Conservation (phyloP, 2,329 filamentous ascomycete genomes). For the Penicillium sp. region DNA sequence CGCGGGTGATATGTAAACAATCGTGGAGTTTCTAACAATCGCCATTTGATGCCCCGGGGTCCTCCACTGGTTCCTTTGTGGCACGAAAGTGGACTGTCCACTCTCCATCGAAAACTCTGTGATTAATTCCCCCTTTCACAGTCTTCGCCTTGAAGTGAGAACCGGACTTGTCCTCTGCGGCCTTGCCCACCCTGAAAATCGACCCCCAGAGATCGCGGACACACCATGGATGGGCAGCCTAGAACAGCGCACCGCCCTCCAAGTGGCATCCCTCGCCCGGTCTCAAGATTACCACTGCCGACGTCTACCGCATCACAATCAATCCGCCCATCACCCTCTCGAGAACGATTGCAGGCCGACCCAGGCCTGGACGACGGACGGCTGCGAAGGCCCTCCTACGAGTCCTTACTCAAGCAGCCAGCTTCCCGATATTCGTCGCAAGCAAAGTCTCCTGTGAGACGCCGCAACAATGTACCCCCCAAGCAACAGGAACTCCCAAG, state of each 20-base stretch:
- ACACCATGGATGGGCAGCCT: conserved; percentile 36
- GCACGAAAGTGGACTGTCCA: too few relatives aligned
- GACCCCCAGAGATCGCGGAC: neutral
- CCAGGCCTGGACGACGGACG: conserved; percentile 38
- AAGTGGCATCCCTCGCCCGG: conserved; percentile 49
- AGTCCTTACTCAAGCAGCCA: conserved; percentile 37
- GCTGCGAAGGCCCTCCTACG: conserved; percentile 41
- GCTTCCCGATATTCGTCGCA: conserved; percentile 27
- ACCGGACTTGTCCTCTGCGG: too few relatives aligned
- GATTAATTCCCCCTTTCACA: too few relatives aligned
- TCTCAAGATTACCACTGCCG: conserved; percentile 54
- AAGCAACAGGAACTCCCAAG: conserved; percentile 23
- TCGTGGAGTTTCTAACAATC: too few relatives aligned
- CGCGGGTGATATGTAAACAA: too few relatives aligned
- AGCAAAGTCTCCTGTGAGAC: conserved; percentile 23
- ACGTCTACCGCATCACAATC: conserved; percentile 40
- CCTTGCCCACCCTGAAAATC: conserved; percentile 6
- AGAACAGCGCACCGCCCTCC: conserved; percentile 29
- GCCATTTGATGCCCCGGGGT: too few relatives aligned
- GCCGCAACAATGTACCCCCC: conserved; percentile 13
- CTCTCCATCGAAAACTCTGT: too few relatives aligned
- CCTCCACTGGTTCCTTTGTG: too few relatives aligned
- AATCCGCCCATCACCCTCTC: conserved; percentile 48
- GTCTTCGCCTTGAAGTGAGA: too few relatives aligned
- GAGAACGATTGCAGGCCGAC: conserved; percentile 47